Percentiles rank a stretch among this genome's conserved stretches.
These are phyloP conservation scores for Nicotiana benthamiana DNA, from an alignment of 257 asterid genomes.

Conservation along the genomic window DNA sequence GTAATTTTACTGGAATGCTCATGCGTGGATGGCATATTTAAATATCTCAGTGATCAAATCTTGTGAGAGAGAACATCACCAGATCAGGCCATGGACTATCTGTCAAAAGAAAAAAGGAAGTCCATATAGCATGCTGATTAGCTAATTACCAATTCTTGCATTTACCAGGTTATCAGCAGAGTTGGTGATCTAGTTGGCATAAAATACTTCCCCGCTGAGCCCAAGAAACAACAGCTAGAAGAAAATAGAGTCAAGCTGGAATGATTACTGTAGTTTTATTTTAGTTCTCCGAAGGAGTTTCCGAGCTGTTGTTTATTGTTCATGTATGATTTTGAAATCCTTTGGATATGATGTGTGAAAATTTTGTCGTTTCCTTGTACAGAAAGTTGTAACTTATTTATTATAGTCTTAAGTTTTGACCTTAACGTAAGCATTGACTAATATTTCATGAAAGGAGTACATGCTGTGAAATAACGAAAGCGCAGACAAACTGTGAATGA, in stretches of 20 bases:
- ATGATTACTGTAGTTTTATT: slow-evolving; percentile 14
- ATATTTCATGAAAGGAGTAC: background rate
- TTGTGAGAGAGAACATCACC: background rate
- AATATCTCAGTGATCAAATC: background rate
- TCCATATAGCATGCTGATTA: background rate
- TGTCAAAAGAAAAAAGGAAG: background rate
- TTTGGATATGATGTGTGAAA: slow-evolving; percentile 3
- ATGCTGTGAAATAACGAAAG: background rate
- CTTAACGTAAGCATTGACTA: background rate
- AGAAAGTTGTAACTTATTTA: background rate
- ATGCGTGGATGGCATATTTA: background rate
- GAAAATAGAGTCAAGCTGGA: slow-evolving; percentile 57
- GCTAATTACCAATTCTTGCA: background rate
- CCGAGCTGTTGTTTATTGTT: background rate
- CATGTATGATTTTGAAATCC: slow-evolving; percentile 3
- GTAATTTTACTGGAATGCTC: background rate
- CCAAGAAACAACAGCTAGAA: slow-evolving; percentile 64
- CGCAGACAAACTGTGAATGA: background rate
- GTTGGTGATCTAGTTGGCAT: slow-evolving; percentile 85
- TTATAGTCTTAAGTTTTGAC: background rate
- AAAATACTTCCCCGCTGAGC: slow-evolving; percentile 85
- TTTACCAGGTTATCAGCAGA: slow-evolving; percentile 54
- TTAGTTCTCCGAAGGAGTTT: slow-evolving; percentile 7
- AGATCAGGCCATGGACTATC: background rate
- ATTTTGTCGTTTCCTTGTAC: slow-evolving; percentile 5